Evolutionary conservation across 2,329 filamentous ascomycete genomes (phyloP), one percentile per base, ranked within the genome.

Genomic region (Nigrospora sphaerica): DNA sequence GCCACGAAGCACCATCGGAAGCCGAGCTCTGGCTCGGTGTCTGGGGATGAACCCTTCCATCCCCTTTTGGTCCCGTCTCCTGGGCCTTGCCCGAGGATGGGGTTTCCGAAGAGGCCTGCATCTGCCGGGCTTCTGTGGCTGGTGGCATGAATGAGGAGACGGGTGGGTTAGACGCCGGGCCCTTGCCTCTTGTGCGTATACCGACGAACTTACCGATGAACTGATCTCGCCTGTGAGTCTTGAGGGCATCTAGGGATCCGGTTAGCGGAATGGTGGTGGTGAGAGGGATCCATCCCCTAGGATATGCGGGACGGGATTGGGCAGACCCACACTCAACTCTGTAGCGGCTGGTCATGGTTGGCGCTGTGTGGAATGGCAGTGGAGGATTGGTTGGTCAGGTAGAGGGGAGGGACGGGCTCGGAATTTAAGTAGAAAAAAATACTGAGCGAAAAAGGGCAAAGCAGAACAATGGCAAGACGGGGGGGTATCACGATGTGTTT

Each of bases 221-320:
- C 65, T 96, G 91, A 64, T 96, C 91, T 62, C 91, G 77, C 46
- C 91, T 81, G 71, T 96, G 91, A 44, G 90, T 92, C 78, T 95
- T 81, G 59, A 80, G 72, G 40, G 78, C 75, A 71, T 81, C 78
- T 81, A 52, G 28, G 46, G 17, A 45, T 41, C 19, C 18, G 43
- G 12, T 18, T 32, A 2, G 23, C 31, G 46, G 38, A 17, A 6
- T n/a, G 34, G 34, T n/a, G 34, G 13, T 12, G 34, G 34, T 11
- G 19, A n/a, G 16, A 32, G 1, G 7, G 6, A 13, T 38, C 11
- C 28, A n/a, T 31, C 28, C 16, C 44, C 32, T 40, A 33, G 42
- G 41, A 50, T 10, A 17, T 39, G 42, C 46, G 32, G 28, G 33
- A 32, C 32, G 32, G 28, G 33, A 45, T 16, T 40, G 14, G 32